Evolutionary conservation across 2,329 filamentous ascomycete genomes (phyloP).

Genomic region (Colletotrichum navitas): DNA sequence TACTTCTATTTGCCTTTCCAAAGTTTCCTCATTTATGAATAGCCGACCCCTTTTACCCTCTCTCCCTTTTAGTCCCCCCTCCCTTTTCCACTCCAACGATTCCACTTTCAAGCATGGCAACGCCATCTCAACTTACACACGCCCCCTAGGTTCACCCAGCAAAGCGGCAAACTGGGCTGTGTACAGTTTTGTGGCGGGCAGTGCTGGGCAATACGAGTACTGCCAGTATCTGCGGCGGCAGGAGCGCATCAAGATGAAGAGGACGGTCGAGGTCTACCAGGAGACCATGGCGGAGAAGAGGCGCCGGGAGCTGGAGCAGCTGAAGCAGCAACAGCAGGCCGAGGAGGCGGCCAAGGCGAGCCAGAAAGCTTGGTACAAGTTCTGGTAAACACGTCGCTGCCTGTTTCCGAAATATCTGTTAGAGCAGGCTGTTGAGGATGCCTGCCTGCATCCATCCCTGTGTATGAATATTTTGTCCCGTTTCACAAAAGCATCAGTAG

Average conservation of each 20-base stretch:
- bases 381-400: slow-evolving; percentile 58
- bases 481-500: not conserved
- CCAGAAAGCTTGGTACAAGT: slow-evolving; percentile 65
- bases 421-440: not conserved
- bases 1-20: not conserved
- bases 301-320: slow-evolving; percentile 58
- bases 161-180: slow-evolving; percentile 89
- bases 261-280: slow-evolving; percentile 77
- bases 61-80: too few species aligned
- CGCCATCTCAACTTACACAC: not conserved
- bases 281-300: slow-evolving; percentile 59
- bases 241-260: slow-evolving; percentile 86
- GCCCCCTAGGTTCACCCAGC: slow-evolving; percentile 55
- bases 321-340: slow-evolving; percentile 50
- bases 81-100: not conserved
- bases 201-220: slow-evolving; percentile 83
- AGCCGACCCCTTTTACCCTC: not conserved
- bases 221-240: slow-evolving; percentile 81
- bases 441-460: not conserved
- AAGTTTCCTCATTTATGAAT: not conserved
- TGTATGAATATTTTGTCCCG: not conserved
- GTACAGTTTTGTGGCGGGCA: slow-evolving; percentile 77
- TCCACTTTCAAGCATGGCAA: not conserved
- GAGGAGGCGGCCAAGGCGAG: slow-evolving; percentile 51
- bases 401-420: not conserved